Conservation (phyloP, 2,329 filamentous ascomycete genomes). For the Fulvia fulva region DNA sequence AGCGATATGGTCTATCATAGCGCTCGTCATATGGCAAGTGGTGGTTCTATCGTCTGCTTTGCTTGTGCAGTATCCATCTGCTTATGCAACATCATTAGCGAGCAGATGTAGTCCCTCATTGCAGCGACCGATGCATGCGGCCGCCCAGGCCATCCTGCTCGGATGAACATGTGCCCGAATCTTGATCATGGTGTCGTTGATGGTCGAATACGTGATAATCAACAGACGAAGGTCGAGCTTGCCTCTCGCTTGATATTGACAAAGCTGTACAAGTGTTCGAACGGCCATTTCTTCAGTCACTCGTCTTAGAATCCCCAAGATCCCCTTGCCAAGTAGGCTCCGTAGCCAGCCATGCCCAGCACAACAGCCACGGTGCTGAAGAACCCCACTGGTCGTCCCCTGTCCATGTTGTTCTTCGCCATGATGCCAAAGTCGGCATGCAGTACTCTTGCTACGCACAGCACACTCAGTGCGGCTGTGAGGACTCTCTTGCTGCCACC, state of each 20-base stretch:
- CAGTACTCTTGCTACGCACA: slow-evolving; percentile 8
- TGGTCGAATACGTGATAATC: no score
- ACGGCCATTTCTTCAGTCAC: background rate
- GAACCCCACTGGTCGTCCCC: slow-evolving; percentile 14
- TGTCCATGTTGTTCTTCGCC: slow-evolving; percentile 3
- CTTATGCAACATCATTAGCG: background rate
- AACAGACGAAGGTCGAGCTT: background rate
- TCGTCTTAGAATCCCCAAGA: slow-evolving; percentile 11
- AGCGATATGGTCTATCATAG: background rate
- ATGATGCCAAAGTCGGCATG: slow-evolving; percentile 15
- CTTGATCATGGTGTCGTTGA: no score
- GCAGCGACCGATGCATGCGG: no score
- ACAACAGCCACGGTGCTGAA: slow-evolving; percentile 7
- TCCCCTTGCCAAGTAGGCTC: slow-evolving; percentile 8
- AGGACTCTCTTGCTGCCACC: slow-evolving; percentile 11
- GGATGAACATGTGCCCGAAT: no score
- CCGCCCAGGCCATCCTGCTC: no score
- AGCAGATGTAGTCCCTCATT: background rate
- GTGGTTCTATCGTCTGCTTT: no score
- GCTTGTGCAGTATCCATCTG: background rate
- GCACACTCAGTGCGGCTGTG: slow-evolving; percentile 4
- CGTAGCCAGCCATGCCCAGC: slow-evolving; percentile 11
- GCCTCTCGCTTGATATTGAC: no score
- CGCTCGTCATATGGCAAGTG: background rate
- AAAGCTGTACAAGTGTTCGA: background rate